Evolutionary conservation across 2,329 filamentous ascomycete species (phyloP), one percentile per base, ranked within the genome.

Genomic region (Diaporthe nobilis): DNA sequence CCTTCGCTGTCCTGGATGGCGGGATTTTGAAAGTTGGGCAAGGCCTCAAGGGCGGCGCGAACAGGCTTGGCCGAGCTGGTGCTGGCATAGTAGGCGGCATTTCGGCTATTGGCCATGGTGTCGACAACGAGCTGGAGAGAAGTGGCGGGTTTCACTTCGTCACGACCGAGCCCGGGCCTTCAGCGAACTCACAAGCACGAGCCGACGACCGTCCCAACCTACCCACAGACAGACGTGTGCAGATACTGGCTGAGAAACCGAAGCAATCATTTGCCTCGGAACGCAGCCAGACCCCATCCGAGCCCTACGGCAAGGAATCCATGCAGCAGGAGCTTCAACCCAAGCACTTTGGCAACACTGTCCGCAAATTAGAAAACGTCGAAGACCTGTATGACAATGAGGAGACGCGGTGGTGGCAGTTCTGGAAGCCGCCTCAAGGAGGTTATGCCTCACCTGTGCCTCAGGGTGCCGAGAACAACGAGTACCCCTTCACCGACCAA

Each of bases 391-490:
- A 88, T 72, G 81, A 84, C 71, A 84, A 84, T 7, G 85, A 88
- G 13, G 83, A 86, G 37, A 82, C 85, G 0, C 85, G 83, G 55
- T 93, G 91, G 86, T 93, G 89, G 85, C 84, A 93, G 76, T 93
- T 93, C 76, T 93, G 91, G 91, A 90, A 91, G 79, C 88, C 90
- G 0, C 91, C 91, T 0, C 83, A 88, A 2, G 91, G 91, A 34
- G 89, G 89, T 3, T 93, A 92, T 79, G 85, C 89, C 12, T 92
- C 90, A 0, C 91, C 91, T 0, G 83, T 92, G 0, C 91, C 91
- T 0, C 91, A 92, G 71, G 89, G 88, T 4, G 82, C 82, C n/a
- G 87, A 88, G 44, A 83, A 84, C 3, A 83, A 83, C 39, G 87
- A 87, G 31, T 85, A 85, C 39, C 85, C 86, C 1, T 84, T 86